phyloP scores from a whole-genome alignment of 2,329 filamentous ascomycete species.

The Colletotrichum endophyticum region DNA sequence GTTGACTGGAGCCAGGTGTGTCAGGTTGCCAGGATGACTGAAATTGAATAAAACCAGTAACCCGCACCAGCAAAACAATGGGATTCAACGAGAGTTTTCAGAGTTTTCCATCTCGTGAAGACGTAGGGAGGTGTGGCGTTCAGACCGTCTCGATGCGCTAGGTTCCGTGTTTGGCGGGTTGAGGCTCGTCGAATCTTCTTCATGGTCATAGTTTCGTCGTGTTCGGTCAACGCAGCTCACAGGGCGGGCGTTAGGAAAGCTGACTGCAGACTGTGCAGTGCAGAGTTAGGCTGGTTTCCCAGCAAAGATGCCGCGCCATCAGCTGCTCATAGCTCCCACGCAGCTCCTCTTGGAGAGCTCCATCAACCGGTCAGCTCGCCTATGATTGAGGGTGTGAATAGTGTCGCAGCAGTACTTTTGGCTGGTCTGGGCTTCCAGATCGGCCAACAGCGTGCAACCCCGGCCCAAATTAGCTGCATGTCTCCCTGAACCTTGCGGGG shows the following conservation, averaged over 20 bases:
- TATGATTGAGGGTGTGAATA: background rate
- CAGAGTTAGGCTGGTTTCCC: background rate
- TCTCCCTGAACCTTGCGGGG: slow-evolving; percentile 5
- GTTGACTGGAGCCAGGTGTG: background rate
- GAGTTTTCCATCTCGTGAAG: background rate
- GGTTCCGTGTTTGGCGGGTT: background rate
- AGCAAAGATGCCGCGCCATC: background rate
- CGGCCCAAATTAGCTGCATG: background rate
- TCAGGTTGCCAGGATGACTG: background rate
- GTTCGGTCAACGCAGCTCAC: background rate
- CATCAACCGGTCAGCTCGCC: background rate
- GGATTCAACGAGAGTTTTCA: background rate
- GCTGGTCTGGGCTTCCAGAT: slow-evolving; percentile 3
- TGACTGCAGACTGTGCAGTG: background rate
- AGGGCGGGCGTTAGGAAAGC: background rate
- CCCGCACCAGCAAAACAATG: background rate
- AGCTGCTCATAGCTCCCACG: slow-evolving; percentile 3
- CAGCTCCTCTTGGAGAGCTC: background rate
- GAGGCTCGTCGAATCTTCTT: background rate
- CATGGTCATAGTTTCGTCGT: background rate
- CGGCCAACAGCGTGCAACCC: slow-evolving; percentile 1
- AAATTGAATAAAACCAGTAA: background rate
- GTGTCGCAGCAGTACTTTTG: background rate
- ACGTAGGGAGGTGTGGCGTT: background rate
- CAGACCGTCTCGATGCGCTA: background rate